A percentile compares a stretch with the other conserved stretches of the same genome.
Evolutionary conservation across 176 grass and related monocot species (phyloP).

Genomic region (Ensete glaucum): DNA sequence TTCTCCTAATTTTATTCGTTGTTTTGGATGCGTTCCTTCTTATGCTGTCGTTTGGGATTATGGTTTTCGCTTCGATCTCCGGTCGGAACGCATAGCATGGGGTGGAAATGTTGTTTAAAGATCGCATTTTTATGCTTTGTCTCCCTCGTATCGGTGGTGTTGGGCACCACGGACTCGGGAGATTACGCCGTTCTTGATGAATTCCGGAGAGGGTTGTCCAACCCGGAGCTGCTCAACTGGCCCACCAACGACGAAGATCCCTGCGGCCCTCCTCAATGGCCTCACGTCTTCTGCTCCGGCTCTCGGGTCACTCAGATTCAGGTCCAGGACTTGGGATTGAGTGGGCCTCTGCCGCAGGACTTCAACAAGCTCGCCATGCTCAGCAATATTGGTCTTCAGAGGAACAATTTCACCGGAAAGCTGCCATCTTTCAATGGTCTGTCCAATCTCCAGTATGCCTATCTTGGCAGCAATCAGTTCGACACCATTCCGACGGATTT

Average conservation of each 20-base stretch:
- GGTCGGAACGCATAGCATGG: not conserved
- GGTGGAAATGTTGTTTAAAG: not conserved
- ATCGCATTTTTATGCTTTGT: not conserved
- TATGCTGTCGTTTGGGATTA: not conserved
- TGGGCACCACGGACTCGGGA: constrained; percentile 23
- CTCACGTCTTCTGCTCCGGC: constrained; percentile 31
- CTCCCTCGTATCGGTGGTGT: not conserved
- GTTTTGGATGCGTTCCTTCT: not conserved
- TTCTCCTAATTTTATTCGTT: not conserved
- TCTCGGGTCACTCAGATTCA: constrained; percentile 9
- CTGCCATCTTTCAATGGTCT: constrained; percentile 17
- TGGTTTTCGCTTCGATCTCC: not conserved
- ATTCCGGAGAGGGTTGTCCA: constrained; percentile 38
- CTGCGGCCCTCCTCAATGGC: constrained; percentile 41
- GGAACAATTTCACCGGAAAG: constrained; percentile 5
- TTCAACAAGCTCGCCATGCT: constrained; percentile 18
- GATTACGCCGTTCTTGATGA: constrained; percentile 50
- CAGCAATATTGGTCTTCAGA: constrained; percentile 4
- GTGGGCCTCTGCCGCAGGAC: constrained; percentile 3
- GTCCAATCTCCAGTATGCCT: constrained; percentile 18
- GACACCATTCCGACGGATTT: constrained; percentile 18
- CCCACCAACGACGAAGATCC: constrained; percentile 32
- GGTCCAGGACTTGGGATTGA: constrained; percentile 6
- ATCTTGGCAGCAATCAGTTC: constrained; percentile 16
- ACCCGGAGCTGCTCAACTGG: constrained; percentile 43